Evolutionary conservation across 441 rosid species (phyloP).

Genomic region (Populus tomentosa): DNA sequence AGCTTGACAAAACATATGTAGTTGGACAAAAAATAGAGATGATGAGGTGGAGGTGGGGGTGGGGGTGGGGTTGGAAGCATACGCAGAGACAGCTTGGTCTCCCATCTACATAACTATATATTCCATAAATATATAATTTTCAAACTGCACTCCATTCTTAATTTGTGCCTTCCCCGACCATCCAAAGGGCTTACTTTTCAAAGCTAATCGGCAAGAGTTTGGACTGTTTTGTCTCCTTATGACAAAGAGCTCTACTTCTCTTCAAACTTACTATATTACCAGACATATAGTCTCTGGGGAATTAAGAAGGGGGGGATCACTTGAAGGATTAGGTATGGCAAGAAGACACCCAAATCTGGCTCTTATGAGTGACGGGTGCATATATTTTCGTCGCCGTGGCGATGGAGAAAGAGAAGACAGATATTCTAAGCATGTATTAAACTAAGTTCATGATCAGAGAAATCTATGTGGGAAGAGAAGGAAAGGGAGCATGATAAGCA

Average conservation of each 20-base stretch:
- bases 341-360: slow-evolving; percentile 34
- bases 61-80: background rate
- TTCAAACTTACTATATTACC: background rate
- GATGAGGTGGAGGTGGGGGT: too few species aligned
- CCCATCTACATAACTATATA: background rate
- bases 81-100: background rate
- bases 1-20: too few species aligned
- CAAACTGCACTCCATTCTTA: background rate
- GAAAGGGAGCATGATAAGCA: slow-evolving; percentile 10
- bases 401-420: slow-evolving; percentile 22
- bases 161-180: background rate
- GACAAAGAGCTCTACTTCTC: background rate
- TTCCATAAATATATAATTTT: background rate
- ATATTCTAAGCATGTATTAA: slow-evolving; percentile 32
- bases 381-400: background rate
- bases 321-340: slow-evolving; percentile 39
- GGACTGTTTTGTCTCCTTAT: slow-evolving; percentile 29
- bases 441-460: slow-evolving; percentile 14
- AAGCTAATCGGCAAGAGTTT: slow-evolving; percentile 16
- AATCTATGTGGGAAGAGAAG: slow-evolving; percentile 17
- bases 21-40: background rate
- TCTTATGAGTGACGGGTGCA: slow-evolving; percentile 21
- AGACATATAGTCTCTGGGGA: slow-evolving; percentile 13
- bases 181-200: slow-evolving; percentile 18
- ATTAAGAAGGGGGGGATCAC: slow-evolving; percentile 26